Evolutionary conservation across 169 alveolate species (phyloP), one percentile per base, ranked within the genome.

Genomic region (Plasmodium malariae): DNA sequence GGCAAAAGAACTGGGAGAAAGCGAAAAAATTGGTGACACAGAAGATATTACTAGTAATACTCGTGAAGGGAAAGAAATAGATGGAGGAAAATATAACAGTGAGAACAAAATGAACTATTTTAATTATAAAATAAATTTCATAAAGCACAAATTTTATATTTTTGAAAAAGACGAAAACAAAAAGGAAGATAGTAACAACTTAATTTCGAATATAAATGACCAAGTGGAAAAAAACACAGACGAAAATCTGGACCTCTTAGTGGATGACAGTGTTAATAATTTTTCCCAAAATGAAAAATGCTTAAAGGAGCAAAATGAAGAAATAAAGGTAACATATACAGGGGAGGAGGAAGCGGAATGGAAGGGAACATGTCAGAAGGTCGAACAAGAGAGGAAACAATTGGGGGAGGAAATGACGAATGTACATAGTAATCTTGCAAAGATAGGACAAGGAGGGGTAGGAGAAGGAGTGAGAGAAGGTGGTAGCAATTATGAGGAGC

Each of bases 51-150:
- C 26, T 14, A 17, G 40, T 19, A 12, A 30, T 40, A 49, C 3
- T 17, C 26, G 12, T 21, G 69, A 62, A 36, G 21, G 7, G 19
- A 11, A 76, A 45, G 54, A 40, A 54, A 54, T 1, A 30, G 55
- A 5, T 5, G 14, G 6, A 45, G 21, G 12, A 17, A 48, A 28
- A 6, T 36, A 12, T 6, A 45, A 71, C 14, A 74, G 26, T 11
- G 62, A 76, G 17, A 32, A 26, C 0, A 45, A 76, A 45, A 43
- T 28, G 36, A 76, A 76, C 19, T 76, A 76, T 55, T 76, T 76
- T 37, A 76, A 55, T 69, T 43, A 65, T 54, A 62, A 76, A 28
- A 19, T 63, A 26, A 30, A 21, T 30, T 30, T 34, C 9, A 45
- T 76, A 63, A 76, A 62, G 37, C 14, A 51, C 14, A 76, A 62